phyloP scores from a whole-genome alignment of 2,329 filamentous ascomycete species.

The Delphinella strobiligena region DNA sequence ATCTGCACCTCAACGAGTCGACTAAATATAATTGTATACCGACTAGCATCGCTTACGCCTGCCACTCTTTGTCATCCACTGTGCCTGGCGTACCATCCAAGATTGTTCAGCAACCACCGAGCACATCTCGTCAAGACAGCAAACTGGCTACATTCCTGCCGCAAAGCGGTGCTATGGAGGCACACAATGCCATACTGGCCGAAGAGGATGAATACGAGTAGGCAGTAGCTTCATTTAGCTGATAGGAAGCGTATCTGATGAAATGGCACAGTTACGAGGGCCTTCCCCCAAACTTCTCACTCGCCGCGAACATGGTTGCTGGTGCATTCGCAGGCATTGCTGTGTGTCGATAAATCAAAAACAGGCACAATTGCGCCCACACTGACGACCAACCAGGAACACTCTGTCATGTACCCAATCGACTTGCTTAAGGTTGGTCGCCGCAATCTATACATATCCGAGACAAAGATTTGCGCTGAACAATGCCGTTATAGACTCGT shows the following conservation, averaged over 20 bases:
- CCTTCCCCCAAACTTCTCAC: slow-evolving; percentile 85
- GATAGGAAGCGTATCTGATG: slow-evolving; percentile 2
- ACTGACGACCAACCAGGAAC: slow-evolving; percentile 51
- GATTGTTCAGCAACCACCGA: too few relatives aligned
- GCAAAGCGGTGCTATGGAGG: slow-evolving; percentile 15
- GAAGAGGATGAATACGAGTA: slow-evolving; percentile 25
- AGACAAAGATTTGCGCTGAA: background rate
- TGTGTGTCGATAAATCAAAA: slow-evolving; percentile 39
- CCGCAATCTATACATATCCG: background rate
- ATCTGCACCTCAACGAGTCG: too few relatives aligned
- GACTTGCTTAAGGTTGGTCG: slow-evolving; percentile 82
- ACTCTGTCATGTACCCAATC: slow-evolving; percentile 98
- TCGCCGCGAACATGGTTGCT: slow-evolving; percentile 88
- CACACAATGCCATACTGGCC: slow-evolving; percentile 20
- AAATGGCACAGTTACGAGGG: slow-evolving; percentile 61
- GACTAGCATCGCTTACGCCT: too few relatives aligned
- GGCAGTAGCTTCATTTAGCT: slow-evolving; percentile 1
- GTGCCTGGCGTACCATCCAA: too few relatives aligned
- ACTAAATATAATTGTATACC: too few relatives aligned
- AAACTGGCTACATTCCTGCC: slow-evolving; percentile 10
- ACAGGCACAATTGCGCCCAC: background rate
- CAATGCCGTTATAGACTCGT: slow-evolving; percentile 54
- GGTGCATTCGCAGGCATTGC: slow-evolving; percentile 95
- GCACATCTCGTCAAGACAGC: too few relatives aligned
- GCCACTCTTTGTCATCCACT: too few relatives aligned